Conservation (phyloP, 148 eudicot species). For the Rheum nobile region DNA sequence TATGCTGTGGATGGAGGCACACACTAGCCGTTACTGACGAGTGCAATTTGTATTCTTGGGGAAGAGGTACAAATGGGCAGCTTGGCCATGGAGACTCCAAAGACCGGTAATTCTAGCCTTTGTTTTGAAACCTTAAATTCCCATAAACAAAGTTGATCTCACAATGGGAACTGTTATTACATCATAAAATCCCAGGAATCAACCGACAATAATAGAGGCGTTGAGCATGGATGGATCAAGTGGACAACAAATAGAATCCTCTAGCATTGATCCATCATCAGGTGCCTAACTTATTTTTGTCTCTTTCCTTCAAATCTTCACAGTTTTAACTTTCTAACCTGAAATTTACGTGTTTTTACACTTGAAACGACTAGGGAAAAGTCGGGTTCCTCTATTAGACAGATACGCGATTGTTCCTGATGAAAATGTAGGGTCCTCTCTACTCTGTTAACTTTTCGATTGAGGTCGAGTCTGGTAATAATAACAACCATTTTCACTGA, state of each 20-base stretch:
- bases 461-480: slow-evolving; percentile 4
- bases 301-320: neutral
- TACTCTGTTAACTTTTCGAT: neutral
- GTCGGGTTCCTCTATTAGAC: slow-evolving; percentile 36
- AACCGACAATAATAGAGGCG: slow-evolving; percentile 56
- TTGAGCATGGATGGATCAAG: slow-evolving; percentile 68
- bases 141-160: neutral
- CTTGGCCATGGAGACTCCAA: slow-evolving; percentile 74
- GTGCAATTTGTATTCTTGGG: slow-evolving; percentile 86
- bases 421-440: slow-evolving; percentile 36
- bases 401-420: slow-evolving; percentile 80
- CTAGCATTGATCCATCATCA: slow-evolving; percentile 45
- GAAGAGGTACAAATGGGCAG: slow-evolving; percentile 99
- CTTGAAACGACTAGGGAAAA: slow-evolving; percentile 35
- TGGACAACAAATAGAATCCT: slow-evolving; percentile 48
- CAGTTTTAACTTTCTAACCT: neutral
- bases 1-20: slow-evolving; percentile 99
- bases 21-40: slow-evolving; percentile 81
- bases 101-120: slow-evolving; percentile 38
- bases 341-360: neutral
- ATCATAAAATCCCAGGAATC: slow-evolving; percentile 30
- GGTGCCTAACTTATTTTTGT: slow-evolving; percentile 19
- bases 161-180: neutral
- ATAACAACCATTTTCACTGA: neutral
- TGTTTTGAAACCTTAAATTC: neutral